phyloP scores from a whole-genome alignment of 495 filamentous ascomycete species.

The Staphylotrichum longicolle region DNA sequence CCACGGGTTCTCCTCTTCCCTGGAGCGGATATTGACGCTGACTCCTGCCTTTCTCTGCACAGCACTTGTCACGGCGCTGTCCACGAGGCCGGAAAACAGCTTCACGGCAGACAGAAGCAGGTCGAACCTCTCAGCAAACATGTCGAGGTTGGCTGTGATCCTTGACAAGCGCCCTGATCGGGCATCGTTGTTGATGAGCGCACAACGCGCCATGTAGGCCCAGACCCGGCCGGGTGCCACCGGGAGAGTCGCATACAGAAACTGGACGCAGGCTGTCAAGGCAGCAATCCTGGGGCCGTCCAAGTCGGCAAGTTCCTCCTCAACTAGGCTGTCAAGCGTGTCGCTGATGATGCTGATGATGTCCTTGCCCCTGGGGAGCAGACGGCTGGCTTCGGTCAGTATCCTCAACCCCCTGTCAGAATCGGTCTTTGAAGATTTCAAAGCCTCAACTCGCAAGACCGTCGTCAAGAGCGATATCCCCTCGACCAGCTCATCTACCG shows the following conservation, averaged over 20 bases:
- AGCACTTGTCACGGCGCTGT: slow-evolving; percentile 69
- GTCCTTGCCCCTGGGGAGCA: slow-evolving; percentile 69
- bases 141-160: slow-evolving; percentile 72
- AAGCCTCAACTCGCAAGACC: slow-evolving; percentile 39
- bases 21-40: slow-evolving; percentile 52
- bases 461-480: slow-evolving; percentile 43
- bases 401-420: slow-evolving; percentile 47
- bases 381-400: slow-evolving; percentile 69
- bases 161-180: slow-evolving; percentile 69
- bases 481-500: slow-evolving; percentile 41
- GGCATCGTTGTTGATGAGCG: slow-evolving; percentile 68
- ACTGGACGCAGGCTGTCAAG: slow-evolving; percentile 72
- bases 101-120: slow-evolving; percentile 69
- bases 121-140: slow-evolving; percentile 69
- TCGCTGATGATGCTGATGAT: slow-evolving; percentile 78
- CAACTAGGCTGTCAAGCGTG: slow-evolving; percentile 74
- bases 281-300: slow-evolving; percentile 58
- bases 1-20: slow-evolving; percentile 54
- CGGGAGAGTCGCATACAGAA: slow-evolving; percentile 65
- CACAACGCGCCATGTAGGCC: slow-evolving; percentile 80
- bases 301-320: slow-evolving; percentile 52
- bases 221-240: slow-evolving; percentile 80
- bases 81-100: slow-evolving; percentile 70
- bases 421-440: slow-evolving; percentile 31
- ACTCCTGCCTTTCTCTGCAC: slow-evolving; percentile 65